Evolutionary conservation across 768 basidiomycete species (phyloP).

Genomic region (Macrolepiota fuliginosa): DNA sequence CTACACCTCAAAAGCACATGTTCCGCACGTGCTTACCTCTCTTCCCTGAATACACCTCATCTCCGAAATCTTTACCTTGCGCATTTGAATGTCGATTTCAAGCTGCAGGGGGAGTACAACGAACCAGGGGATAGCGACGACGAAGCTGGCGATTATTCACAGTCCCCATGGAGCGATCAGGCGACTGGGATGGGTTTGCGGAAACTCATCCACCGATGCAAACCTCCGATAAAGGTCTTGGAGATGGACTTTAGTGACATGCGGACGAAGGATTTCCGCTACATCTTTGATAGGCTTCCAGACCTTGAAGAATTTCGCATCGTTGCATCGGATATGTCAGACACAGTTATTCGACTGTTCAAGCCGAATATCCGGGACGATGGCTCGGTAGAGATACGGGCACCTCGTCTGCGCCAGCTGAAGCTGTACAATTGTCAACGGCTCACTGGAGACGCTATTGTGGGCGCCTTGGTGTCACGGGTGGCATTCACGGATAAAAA

Average conservation of each 20-base stretch:
- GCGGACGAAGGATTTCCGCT: constrained; percentile 78
- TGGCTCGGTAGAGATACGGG: constrained; percentile 34
- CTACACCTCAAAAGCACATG: constrained; percentile 59
- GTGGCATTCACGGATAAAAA: constrained; percentile 35
- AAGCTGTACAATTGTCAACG: constrained; percentile 62
- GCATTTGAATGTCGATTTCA: constrained; percentile 64
- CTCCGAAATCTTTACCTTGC: constrained; percentile 61
- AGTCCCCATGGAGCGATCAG: constrained; percentile 73
- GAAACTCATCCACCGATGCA: constrained; percentile 54
- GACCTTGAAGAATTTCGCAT: constrained; percentile 65
- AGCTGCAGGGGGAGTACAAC: constrained; percentile 30
- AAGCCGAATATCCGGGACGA: constrained; percentile 31
- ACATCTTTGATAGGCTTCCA: constrained; percentile 56
- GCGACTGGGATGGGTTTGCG: constrained; percentile 82
- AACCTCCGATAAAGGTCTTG: constrained; percentile 61
- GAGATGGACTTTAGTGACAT: constrained; percentile 83
- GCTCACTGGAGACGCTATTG: constrained; percentile 56
- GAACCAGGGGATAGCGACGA: constrained; percentile 76
- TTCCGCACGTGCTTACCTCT: constrained; percentile 62
- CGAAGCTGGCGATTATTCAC: constrained; percentile 70
- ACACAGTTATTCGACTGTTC: constrained; percentile 63
- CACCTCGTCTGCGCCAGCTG: constrained; percentile 54
- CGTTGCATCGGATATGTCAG: constrained; percentile 79
- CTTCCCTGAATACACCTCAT: constrained; percentile 57
- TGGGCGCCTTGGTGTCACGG: constrained; percentile 49